Conservation (phyloP, 2,329 filamentous ascomycete genomes). For the Colletotrichum sublineola region DNA sequence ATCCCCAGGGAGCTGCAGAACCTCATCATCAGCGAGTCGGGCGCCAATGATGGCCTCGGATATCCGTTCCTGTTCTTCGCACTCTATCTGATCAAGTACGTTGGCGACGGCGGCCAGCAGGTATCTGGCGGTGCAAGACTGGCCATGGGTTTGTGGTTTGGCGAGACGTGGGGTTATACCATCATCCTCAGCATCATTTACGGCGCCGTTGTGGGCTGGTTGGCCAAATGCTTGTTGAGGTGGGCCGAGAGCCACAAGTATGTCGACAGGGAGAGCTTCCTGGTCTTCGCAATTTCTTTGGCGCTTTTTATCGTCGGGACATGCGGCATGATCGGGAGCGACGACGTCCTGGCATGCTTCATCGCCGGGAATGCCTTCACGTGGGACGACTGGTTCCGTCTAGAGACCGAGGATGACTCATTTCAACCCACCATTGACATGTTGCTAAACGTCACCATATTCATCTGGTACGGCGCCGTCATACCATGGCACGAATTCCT, state of each 20-base stretch:
- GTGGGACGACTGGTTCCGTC: slow-evolving; percentile 94
- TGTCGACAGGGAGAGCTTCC: slow-evolving; percentile 88
- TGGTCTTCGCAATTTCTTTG: slow-evolving; percentile 87
- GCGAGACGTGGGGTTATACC: slow-evolving; percentile 86
- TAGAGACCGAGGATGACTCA: slow-evolving; percentile 89
- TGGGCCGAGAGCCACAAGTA: slow-evolving; percentile 86
- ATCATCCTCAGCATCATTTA: slow-evolving; percentile 85
- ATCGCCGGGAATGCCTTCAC: slow-evolving; percentile 92
- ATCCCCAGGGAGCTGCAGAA: slow-evolving; percentile 85
- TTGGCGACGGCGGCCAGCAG: slow-evolving; percentile 67
- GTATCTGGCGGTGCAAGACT: slow-evolving; percentile 70
- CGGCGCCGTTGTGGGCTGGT: slow-evolving; percentile 81
- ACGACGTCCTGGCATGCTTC: slow-evolving; percentile 93
- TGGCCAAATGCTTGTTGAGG: slow-evolving; percentile 85
- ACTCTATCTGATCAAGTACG: slow-evolving; percentile 85
- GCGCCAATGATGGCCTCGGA: slow-evolving; percentile 89
- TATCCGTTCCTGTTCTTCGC: slow-evolving; percentile 92
- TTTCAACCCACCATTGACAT: slow-evolving; percentile 96
- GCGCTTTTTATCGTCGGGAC: slow-evolving; percentile 90
- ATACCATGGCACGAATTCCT: slow-evolving; percentile 84
- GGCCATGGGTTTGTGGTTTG: slow-evolving; percentile 86
- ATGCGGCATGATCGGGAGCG: slow-evolving; percentile 87
- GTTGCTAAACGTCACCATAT: slow-evolving; percentile 89
- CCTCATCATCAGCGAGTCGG: slow-evolving; percentile 85
- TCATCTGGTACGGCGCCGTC: slow-evolving; percentile 91